Percentiles rank a stretch among this genome's conserved stretches.
These are phyloP conservation scores for Pouteria campechiana DNA, from an alignment of 179 eudicot genomes.

Conservation along the genomic window DNA sequence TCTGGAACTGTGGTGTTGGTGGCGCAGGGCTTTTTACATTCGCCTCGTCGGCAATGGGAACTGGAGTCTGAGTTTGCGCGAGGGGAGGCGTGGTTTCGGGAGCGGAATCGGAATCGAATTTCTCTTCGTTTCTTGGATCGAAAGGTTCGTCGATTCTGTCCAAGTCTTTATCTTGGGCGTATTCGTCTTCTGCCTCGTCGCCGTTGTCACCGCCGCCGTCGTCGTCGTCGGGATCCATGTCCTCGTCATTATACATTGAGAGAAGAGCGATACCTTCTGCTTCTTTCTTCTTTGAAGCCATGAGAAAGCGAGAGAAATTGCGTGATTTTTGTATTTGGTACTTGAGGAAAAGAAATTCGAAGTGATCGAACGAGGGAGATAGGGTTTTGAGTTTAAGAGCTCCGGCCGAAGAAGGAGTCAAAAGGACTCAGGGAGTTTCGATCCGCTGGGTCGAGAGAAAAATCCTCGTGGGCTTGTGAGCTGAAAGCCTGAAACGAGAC, in stretches of 20 bases:
- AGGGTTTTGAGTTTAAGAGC: too few relatives aligned
- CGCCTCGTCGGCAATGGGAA: constrained; percentile 1
- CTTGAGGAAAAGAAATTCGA: too few relatives aligned
- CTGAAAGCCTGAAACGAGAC: too few relatives aligned
- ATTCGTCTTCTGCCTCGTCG: constrained; percentile 5
- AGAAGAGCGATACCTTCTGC: constrained; percentile 69
- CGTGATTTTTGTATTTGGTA: too few relatives aligned
- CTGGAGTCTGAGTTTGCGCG: constrained; percentile 1
- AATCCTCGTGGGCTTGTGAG: too few relatives aligned
- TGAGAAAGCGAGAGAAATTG: too few relatives aligned
- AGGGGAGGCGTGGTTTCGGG: not conserved
- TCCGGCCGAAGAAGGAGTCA: too few relatives aligned
- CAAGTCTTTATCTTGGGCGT: constrained; percentile 1
- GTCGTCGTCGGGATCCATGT: constrained; percentile 60
- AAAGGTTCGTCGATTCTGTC: not conserved
- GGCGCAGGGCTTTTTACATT: not conserved
- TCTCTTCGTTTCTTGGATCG: constrained; percentile 1
- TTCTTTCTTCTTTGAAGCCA: constrained; percentile 44
- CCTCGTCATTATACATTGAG: constrained; percentile 64
- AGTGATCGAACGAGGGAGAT: too few relatives aligned
- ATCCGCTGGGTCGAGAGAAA: too few relatives aligned
- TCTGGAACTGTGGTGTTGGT: constrained; percentile 14
- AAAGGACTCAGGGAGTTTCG: too few relatives aligned
- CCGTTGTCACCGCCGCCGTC: constrained; percentile 20
- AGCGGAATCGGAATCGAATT: not conserved